Percentiles rank a stretch among this genome's conserved stretches.
These are phyloP conservation scores for Microbotryum scabiosae DNA, from an alignment of 1,284 basidiomycete species.

Conservation along the genomic window DNA sequence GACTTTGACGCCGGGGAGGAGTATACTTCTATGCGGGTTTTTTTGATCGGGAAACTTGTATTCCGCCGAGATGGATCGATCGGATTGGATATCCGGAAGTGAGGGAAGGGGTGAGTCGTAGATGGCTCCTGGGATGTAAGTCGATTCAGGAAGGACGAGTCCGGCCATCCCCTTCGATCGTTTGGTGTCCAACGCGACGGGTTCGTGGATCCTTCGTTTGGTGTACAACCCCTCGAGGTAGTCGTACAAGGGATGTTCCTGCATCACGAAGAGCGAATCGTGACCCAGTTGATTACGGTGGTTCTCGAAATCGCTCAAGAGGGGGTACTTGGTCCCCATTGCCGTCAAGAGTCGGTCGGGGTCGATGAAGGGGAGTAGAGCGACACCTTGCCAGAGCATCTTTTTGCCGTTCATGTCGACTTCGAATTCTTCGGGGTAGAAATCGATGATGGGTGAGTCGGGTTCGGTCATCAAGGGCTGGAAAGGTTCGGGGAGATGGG, in stretches of 20 bases:
- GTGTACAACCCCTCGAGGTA: constrained; percentile 81
- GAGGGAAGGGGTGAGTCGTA: constrained; percentile 60
- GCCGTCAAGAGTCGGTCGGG: constrained; percentile 70
- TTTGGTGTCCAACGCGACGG: constrained; percentile 54
- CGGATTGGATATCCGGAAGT: constrained; percentile 68
- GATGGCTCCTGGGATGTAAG: constrained; percentile 83
- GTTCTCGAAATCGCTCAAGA: constrained; percentile 72
- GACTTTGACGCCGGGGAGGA: constrained; percentile 66
- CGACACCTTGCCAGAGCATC: constrained; percentile 99
- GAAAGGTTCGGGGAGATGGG: constrained; percentile 78
- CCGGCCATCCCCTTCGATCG: constrained; percentile 74
- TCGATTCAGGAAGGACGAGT: constrained; percentile 68
- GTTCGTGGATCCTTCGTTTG: constrained; percentile 66
- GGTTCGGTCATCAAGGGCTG: constrained; percentile 80
- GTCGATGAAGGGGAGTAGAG: constrained; percentile 93
- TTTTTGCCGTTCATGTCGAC: constrained; percentile 99
- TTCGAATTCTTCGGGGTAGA: constrained; percentile 73
- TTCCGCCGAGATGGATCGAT: constrained; percentile 74
- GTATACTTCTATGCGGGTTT: constrained; percentile 71
- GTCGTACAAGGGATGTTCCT: constrained; percentile 76
- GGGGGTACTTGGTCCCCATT: constrained; percentile 63
- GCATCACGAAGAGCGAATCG: constrained; percentile 74
- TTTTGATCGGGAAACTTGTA: constrained; percentile 86
- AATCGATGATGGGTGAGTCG: constrained; percentile 89
- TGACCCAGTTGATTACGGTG: constrained; percentile 78